Evolutionary conservation across 2,329 filamentous ascomycete species (phyloP), one percentile per base, ranked within the genome.

Genomic region (Pestalotiopsis sp.): DNA sequence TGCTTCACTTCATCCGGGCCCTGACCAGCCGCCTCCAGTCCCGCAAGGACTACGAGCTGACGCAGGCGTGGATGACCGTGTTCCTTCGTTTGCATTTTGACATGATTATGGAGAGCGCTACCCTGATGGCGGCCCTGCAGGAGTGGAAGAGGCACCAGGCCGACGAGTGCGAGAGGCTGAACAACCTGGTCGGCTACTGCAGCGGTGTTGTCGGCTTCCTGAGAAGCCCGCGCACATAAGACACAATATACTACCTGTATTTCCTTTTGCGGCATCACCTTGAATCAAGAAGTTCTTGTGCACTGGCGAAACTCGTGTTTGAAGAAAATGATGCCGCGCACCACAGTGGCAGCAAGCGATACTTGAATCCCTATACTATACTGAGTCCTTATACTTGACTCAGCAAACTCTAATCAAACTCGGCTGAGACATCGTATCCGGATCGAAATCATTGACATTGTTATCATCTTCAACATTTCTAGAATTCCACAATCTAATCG

Each of bases 61-160:
- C 94, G 17, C 95, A 98, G 80, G 94, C 94, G 0, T 99, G 96
- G 95, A 98, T 99, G 94, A 91, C 92, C 1, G 95, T 98, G 1
- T 97, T 98, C 76, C 79, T 99, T 69, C 88, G 91, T 62, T 83
- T 97, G 56, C 95, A 98, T 80, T 88, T 87, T 71, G 87, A 89
- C 72, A 71, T 85, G 49, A 80, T 88, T 57, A 83, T 83, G 81
- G 85, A 82, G 77, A 87, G 76, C 78, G 81, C 83, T 71, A 75
- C 79, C 38, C 79, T 95, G 14, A 84, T 90, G 60, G 82, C 80
- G 1, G 88, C 88, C 61, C 80, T 98, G 70, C 80, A 81, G 66
- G 85, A 87, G 73, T 98, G 94, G 93, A 91, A 91, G 78, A 81
- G 80, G 36, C 89, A 92, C 75, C 92, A 95, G 79, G 90, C 90